phyloP scores from a whole-genome alignment of 352 stramenopile species.

The Blastocystis sp. region DNA sequence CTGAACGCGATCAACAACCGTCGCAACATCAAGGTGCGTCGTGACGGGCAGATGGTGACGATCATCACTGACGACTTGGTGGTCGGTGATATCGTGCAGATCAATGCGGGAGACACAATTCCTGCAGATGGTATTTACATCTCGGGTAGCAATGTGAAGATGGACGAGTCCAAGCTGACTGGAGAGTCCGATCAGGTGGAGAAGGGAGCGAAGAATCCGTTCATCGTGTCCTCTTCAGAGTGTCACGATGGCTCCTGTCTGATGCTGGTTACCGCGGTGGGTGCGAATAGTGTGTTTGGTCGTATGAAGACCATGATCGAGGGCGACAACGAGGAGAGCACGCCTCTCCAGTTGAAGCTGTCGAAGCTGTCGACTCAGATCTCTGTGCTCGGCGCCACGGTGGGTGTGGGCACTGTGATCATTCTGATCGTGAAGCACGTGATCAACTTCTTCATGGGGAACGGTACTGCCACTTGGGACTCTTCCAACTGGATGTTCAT shows the following conservation, averaged over 20 bases:
- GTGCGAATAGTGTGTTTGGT: conserved; percentile 78
- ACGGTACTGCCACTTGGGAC: conserved; percentile 55
- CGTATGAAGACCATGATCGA: conserved; percentile 73
- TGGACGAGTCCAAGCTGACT: conserved; percentile 80
- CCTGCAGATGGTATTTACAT: conserved; percentile 79
- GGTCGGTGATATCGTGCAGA: conserved; percentile 78
- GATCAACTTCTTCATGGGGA: conserved; percentile 45
- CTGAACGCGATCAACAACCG: conserved; percentile 75
- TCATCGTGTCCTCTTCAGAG: conserved; percentile 80
- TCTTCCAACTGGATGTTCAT: conserved; percentile 54
- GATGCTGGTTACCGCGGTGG: conserved; percentile 83
- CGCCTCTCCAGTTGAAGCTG: conserved; percentile 77
- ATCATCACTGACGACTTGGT: conserved; percentile 70
- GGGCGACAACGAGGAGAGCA: conserved; percentile 68
- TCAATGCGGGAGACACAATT: conserved; percentile 75
- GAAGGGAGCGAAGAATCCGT: conserved; percentile 68
- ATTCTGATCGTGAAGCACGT: conserved; percentile 68
- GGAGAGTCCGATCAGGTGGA: conserved; percentile 78
- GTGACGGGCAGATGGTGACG: conserved; percentile 64
- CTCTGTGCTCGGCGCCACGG: conserved; percentile 72
- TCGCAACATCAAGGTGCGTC: conserved; percentile 74
- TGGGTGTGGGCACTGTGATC: conserved; percentile 71
- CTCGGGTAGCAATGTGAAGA: conserved; percentile 74
- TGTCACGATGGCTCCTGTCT: conserved; percentile 79
- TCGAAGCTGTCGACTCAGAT: conserved; percentile 75